Conservation (phyloP, 495 filamentous ascomycete genomes). For the Staphylotrichum tortipilum region DNA sequence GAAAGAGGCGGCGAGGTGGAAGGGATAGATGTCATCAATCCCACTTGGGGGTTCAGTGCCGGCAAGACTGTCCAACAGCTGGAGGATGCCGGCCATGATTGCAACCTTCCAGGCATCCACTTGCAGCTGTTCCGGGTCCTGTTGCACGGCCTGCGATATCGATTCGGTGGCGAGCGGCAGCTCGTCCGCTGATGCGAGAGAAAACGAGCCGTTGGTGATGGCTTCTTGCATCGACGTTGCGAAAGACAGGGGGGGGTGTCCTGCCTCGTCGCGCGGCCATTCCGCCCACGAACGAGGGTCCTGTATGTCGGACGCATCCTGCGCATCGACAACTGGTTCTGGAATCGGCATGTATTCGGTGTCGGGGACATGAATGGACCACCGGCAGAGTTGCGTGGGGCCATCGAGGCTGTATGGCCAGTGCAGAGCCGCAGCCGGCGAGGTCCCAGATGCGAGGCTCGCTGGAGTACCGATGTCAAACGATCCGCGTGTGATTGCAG, state of each 20-base stretch:
- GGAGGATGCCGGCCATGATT: neutral
- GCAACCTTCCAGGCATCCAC: neutral
- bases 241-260: neutral
- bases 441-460: neutral
- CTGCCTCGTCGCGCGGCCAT: no score
- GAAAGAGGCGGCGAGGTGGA: constrained; percentile 33
- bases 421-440: neutral
- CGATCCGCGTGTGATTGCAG: no score
- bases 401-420: neutral
- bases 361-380: neutral
- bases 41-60: neutral
- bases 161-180: neutral
- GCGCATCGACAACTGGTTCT: no score
- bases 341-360: no score
- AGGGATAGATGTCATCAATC: constrained; percentile 25
- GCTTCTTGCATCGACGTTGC: neutral
- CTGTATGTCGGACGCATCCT: no score
- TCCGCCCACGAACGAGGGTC: no score
- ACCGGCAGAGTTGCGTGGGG: neutral
- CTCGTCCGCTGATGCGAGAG: neutral
- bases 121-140: neutral
- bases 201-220: neutral
- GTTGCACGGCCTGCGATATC: neutral
- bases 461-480: no score
- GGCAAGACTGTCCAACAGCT: neutral